Base-by-base conservation (phyloP, 2,329 filamentous ascomycete genomes). In the Hypoxylon sp. region DNA sequence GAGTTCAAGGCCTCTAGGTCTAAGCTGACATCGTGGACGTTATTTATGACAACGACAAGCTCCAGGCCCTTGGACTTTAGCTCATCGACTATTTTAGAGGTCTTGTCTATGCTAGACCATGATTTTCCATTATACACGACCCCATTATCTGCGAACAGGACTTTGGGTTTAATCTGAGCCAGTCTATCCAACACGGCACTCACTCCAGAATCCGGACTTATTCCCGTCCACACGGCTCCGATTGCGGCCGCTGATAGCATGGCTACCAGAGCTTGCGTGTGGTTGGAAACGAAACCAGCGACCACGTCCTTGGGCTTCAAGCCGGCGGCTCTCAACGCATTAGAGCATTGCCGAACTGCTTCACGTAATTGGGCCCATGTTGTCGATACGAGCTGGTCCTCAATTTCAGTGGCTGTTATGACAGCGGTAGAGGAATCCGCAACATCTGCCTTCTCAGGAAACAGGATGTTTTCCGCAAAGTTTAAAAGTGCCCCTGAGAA, bases 381-480 rank as follows among this genome's bases (percentile, higher is more conserved):
- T 29, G 83, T 85, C 60, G 80, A 77, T 54, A 81, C 78, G 29
- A 84, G 83, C 74, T 92, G 87, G 55, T 87, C 85, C 13, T 87
- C 88, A 15, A 84, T 79, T 81, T 98, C 95, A 10, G 93, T 97
- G 3, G 89, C 91, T 27, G 92, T 92, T 74, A 98, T 92, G 50
- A 97, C 86, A 17, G 94, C 94, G 6, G 88, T 80, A 3, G 86
- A 84, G 50, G 88, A 80, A 55, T 90, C 87, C 69, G 91, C 82
- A 6, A 89, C 80, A 13, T 81, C 75, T 21, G 80, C 81, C 39
- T 87, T 82, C 54, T 84, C 84, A 2, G 95, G 95, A 78, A 91
- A 98, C 2, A 99, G 88, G 59, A 98, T 85, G 79, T 99, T 99
- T 82, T 98, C 93, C 27, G 95, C 94, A 78, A 98, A 98, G 80